Base-by-base conservation (phyloP, 1,139 yeast species). In the Blastobotrys apis region DNA sequence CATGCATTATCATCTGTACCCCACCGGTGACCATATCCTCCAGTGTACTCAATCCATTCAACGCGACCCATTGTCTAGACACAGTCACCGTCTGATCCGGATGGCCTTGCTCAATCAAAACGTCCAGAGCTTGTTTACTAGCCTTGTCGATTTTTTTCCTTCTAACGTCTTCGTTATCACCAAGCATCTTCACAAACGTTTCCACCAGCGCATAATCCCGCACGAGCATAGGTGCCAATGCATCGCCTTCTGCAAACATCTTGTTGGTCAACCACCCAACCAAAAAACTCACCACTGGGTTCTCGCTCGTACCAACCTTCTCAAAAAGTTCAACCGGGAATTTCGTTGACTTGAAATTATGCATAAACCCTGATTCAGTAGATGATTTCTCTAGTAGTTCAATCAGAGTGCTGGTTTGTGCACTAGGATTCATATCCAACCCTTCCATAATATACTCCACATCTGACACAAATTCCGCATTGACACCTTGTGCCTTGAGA, bases 391-490 rank as follows among this genome's bases (percentile, higher is more conserved):
- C 45, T 0, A 62, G 59, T n/a, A 66, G 47, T 10, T 65, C 67
- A 2, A 64, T 32, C 5, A 65, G 31, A 9, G 41, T 53, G 31
- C 42, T 41, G 23, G 29, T 49, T 13, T 50, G 39, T 32, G 53
- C 43, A 16, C 31, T 27, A 10, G 20, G 17, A 9, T 19, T 34
- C 31, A 37, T 22, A 10, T 33, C 36, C 5, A 69, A 51, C 1
- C 72, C 71, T n/a, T 68, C 73, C 21, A 68, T 44, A 13, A 67
- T 49, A 41, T 67, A 68, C 39, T 58, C 65, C 38, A 66, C 51
- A 22, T 68, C 72, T 39, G 66, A 68, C 1, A 51, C 41, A 32
- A 57, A 59, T 33, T 64, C 62, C 2, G 66, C 55, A 41, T 59
- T 62, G n/a, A 55, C 58, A 1, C 73, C 73, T 36, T 64, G 63